A percentile compares a stretch with the other conserved stretches of the same genome.
Evolutionary conservation across 208 protist species (phyloP).

Genomic region (Phytomonas sp.): DNA sequence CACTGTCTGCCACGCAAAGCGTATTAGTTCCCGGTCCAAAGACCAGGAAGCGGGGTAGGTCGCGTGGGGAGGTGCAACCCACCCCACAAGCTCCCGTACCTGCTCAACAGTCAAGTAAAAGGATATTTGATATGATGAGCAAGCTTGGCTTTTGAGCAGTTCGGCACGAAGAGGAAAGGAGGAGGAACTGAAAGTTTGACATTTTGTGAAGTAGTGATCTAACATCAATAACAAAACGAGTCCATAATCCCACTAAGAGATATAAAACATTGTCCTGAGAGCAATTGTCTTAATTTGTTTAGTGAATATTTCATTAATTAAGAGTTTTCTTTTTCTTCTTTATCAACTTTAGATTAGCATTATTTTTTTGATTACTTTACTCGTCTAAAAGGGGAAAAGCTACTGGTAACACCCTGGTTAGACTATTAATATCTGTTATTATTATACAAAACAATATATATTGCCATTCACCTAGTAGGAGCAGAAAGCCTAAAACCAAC

Average conservation of each 20-base stretch:
- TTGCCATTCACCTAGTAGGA: not conserved
- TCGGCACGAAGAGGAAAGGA: not conserved
- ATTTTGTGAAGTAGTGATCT: slow-evolving; percentile 6
- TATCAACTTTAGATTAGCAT: not conserved
- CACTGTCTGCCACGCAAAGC: not conserved
- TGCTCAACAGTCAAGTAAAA: slow-evolving; percentile 6
- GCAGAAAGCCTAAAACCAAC: not conserved
- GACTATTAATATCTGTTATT: not conserved
- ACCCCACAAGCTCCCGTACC: not conserved
- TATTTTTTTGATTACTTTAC: slow-evolving; percentile 11
- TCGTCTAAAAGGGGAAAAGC: not conserved
- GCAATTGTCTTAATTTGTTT: not conserved
- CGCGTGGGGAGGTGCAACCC: slow-evolving; percentile 7
- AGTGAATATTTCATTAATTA: not conserved
- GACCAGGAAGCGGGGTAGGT: slow-evolving; percentile 4
- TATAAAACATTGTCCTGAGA: not conserved
- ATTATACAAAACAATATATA: slow-evolving; percentile 8
- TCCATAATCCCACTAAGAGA: not conserved
- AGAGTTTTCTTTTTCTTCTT: not conserved
- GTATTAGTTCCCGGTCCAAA: not conserved
- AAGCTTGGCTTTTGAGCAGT: slow-evolving; percentile 28
- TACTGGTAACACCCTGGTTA: not conserved
- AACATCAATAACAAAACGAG: slow-evolving; percentile 6
- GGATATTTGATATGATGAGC: slow-evolving; percentile 39
- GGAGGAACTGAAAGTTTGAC: not conserved